Evolutionary conservation across 768 basidiomycete species (phyloP).

Genomic region (Lactifluus echinatus): DNA sequence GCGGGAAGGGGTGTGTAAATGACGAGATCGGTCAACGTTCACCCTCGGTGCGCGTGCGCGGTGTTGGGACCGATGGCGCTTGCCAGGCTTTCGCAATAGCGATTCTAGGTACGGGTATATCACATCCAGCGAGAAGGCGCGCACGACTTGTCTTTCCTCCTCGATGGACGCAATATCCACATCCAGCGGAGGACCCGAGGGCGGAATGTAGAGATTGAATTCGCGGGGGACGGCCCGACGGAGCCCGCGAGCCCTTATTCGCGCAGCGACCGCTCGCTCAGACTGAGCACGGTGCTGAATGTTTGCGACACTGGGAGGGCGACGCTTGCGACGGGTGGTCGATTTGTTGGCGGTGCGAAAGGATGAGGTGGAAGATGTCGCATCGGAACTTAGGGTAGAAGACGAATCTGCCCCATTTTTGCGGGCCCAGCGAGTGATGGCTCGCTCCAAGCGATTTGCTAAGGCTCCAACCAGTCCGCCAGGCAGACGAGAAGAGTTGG

Average conservation of each 20-base stretch:
- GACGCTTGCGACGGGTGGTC: slow-evolving; percentile 34
- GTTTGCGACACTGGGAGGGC: slow-evolving; percentile 42
- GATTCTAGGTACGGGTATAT: slow-evolving; percentile 16
- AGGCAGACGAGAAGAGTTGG: slow-evolving; percentile 27
- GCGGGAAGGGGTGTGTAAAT: background rate
- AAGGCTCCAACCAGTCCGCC: slow-evolving; percentile 30
- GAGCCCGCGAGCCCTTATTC: slow-evolving; percentile 55
- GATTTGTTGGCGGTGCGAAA: slow-evolving; percentile 34
- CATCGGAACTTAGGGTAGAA: slow-evolving; percentile 34
- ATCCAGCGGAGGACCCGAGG: slow-evolving; percentile 21
- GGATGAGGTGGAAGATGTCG: slow-evolving; percentile 32
- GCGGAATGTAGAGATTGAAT: slow-evolving; percentile 60
- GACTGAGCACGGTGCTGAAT: slow-evolving; percentile 42
- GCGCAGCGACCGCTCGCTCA: slow-evolving; percentile 52
- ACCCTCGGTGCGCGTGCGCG: background rate
- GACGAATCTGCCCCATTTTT: slow-evolving; percentile 32
- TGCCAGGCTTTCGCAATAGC: slow-evolving; percentile 17
- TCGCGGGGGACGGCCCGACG: slow-evolving; percentile 50
- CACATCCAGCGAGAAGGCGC: slow-evolving; percentile 20
- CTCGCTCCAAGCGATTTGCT: slow-evolving; percentile 56
- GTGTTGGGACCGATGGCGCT: slow-evolving; percentile 17
- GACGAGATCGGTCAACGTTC: background rate
- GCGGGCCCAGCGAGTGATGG: slow-evolving; percentile 65
- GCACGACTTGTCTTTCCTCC: slow-evolving; percentile 12
- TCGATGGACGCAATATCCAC: slow-evolving; percentile 1